Conservation (phyloP, 768 basidiomycete species). For the Suillus subluteus region DNA sequence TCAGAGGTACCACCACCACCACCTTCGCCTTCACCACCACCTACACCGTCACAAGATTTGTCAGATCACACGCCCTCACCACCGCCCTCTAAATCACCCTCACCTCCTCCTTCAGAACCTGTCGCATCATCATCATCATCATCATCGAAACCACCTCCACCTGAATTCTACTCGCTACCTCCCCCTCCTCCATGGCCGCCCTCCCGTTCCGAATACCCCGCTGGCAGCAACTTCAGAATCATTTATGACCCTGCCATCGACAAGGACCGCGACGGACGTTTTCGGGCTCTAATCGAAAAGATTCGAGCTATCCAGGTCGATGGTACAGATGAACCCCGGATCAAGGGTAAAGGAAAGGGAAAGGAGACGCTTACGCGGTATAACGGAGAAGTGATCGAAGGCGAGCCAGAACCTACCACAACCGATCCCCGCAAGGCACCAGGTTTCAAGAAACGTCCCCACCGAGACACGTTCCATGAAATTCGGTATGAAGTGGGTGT, state of each 20-base stretch:
- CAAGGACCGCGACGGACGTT: conserved; percentile 43
- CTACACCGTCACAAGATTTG: conserved; percentile 24
- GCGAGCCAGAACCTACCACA: conserved; percentile 43
- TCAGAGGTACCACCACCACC: conserved; percentile 31
- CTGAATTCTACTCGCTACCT: conserved; percentile 43
- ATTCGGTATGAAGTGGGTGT: conserved; percentile 59
- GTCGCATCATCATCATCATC: conserved; percentile 30
- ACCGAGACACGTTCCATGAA: conserved; percentile 45
- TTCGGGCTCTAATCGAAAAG: conserved; percentile 45
- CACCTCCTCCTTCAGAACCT: conserved; percentile 25
- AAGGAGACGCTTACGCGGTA: conserved; percentile 58
- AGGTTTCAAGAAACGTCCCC: conserved; percentile 36
- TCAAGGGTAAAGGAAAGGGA: conserved; percentile 67
- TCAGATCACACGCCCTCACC: conserved; percentile 27
- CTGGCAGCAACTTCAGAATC: conserved; percentile 58
- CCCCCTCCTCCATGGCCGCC: conserved; percentile 61
- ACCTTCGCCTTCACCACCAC: conserved; percentile 23
- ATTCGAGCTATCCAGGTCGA: conserved; percentile 38
- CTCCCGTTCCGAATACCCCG: conserved; percentile 49
- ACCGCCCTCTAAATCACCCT: conserved; percentile 17
- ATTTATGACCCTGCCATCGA: conserved; percentile 66
- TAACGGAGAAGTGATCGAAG: conserved; percentile 57
- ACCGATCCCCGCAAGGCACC: conserved; percentile 59
- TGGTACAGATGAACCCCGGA: conserved; percentile 43
- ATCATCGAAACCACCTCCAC: conserved; percentile 31